Evolutionary conservation across 2,329 filamentous ascomycete species (phyloP).

Genomic region (Sphaerulina musiva): DNA sequence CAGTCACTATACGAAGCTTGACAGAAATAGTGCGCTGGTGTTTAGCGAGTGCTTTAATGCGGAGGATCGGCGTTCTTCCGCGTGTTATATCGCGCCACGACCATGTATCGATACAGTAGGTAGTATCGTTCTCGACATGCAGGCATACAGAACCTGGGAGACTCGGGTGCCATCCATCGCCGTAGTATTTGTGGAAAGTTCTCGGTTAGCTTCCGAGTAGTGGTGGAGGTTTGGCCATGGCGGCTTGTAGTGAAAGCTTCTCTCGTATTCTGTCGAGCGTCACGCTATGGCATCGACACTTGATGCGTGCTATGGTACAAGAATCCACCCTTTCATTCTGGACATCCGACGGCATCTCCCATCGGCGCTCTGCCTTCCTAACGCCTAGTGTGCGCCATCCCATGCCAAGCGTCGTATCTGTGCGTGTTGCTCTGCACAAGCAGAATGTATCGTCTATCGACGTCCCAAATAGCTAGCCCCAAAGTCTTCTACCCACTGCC

Average conservation of each 20-base stretch:
- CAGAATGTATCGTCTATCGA: background rate
- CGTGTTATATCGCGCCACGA: background rate
- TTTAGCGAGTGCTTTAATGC: background rate
- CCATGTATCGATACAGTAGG: too few species aligned
- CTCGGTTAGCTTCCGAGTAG: too few species aligned
- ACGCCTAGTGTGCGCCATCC: background rate
- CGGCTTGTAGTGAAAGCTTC: background rate
- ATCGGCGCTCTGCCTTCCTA: background rate
- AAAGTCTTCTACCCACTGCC: conserved; percentile 23
- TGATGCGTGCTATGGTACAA: background rate
- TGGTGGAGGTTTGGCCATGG: background rate
- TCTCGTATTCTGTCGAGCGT: background rate
- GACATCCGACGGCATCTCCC: too few species aligned
- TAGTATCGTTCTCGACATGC: too few species aligned
- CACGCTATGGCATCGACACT: background rate
- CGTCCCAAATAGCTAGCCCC: conserved; percentile 8
- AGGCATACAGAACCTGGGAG: too few species aligned
- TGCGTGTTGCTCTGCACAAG: background rate
- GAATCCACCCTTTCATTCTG: background rate
- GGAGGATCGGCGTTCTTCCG: conserved; percentile 8
- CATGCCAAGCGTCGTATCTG: background rate
- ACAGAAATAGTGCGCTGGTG: background rate
- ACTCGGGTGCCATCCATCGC: too few species aligned
- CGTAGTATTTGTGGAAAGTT: too few species aligned
- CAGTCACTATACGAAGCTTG: background rate